Conservation (phyloP, 163 green algal species). For the Scenedesmus sp. region DNA sequence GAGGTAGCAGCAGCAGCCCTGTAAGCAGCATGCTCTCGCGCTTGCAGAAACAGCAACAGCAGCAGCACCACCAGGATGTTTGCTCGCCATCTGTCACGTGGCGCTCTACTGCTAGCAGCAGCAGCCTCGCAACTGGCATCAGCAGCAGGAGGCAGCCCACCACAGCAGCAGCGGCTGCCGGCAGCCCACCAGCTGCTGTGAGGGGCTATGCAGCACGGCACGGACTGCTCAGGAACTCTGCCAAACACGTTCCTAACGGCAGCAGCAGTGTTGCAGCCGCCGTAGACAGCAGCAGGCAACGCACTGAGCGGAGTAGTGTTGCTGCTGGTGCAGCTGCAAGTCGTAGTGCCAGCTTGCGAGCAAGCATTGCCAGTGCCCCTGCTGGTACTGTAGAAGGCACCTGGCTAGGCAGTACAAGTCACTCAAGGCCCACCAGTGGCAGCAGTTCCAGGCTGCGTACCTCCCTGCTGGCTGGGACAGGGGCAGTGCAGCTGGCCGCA, state of each 20-base stretch:
- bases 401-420: constrained; percentile 1
- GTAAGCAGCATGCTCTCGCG: not conserved
- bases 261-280: not conserved
- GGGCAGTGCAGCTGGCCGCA: not conserved
- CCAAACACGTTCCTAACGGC: not conserved
- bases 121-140: not conserved
- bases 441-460: not conserved
- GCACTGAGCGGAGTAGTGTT: not conserved
- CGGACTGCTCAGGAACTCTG: not conserved
- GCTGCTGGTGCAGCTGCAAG: not conserved
- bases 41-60: not conserved
- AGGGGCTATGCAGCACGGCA: constrained; percentile 30
- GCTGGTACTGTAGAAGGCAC: not conserved
- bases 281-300: not conserved
- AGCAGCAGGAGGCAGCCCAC: not conserved
- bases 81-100: not conserved
- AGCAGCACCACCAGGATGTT: not conserved
- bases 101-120: not conserved
- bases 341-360: not conserved
- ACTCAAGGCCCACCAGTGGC: not conserved
- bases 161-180: constrained; percentile 14
- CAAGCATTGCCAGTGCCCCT: not conserved
- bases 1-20: not conserved
- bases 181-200: not conserved
- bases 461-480: not conserved